Evolutionary conservation across 2,329 filamentous ascomycete genomes (phyloP), one percentile per base, ranked within the genome.

Genomic region (Colletotrichum sp.): DNA sequence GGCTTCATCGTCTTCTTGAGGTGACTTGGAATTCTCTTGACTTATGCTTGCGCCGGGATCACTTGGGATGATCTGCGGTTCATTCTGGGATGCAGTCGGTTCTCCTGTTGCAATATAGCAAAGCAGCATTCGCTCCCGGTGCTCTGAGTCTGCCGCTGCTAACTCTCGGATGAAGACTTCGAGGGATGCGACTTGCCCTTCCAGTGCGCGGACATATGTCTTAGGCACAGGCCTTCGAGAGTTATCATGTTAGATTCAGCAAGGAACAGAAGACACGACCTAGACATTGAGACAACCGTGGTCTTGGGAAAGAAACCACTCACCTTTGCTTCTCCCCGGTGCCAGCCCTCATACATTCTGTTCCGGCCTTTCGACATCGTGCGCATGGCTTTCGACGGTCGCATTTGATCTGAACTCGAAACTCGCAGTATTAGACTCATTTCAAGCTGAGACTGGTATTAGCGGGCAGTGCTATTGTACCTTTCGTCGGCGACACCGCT

Each of bases 351-450:
- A 83, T 81, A 76, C 86, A 88, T 60, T 86, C 83, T 10, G 82
- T 84, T 24, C 83, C 82, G 8, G 85, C 84, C 78, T 86, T 85
- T 78, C 82, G 79, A 78, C 89, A 91, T 75, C 87, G 87, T 36
- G 85, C 86, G 78, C 89, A 91, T 15, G 89, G 89, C 16, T 85
- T 81, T 62, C 85, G 85, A 5, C 89, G 87, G 79, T 90, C 87
- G 80, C 89, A 91, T 83, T 89, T 91, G 49, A 91, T 87, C 85
- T 90, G 65, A 10, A 3, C 21, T 32, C 26, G 18, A 21, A 52
- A 52, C 44, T 28, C 30, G 39, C 85, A 78, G 84, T 84, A 76
- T 80, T 79, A 65, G 65, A 30, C 36, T 28, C 44, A 49, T 26
- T 28, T 21, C n/a, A 28, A 32, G 59, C 39, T 63, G 1, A 8